These are phyloP conservation scores for Globisporangium paddicum DNA, from an alignment of 352 stramenopile species.

Conservation along the genomic window DNA sequence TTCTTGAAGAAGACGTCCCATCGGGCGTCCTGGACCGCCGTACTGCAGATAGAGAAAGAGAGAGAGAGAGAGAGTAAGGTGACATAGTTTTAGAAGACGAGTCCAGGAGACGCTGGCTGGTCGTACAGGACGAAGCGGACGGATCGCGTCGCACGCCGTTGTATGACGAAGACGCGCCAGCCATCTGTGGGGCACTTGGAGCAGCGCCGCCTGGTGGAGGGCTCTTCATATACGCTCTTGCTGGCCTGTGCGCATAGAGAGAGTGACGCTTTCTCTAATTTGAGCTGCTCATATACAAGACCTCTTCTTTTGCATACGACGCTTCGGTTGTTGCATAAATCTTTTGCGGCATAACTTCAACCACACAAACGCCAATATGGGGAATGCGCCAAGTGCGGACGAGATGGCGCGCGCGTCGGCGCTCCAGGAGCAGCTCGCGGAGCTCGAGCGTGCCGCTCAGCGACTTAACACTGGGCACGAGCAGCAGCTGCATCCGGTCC, in stretches of 20 bases:
- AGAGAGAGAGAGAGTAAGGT: background rate
- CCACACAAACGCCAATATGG: constrained; percentile 22
- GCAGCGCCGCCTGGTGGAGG: background rate
- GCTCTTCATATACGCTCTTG: background rate
- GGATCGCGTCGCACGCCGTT: constrained; percentile 7
- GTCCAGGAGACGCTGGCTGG: no score
- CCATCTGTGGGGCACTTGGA: background rate
- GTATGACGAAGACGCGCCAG: background rate
- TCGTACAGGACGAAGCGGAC: background rate
- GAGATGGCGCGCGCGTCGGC: constrained; percentile 21
- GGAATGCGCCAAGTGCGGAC: constrained; percentile 36
- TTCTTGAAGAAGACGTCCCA: background rate
- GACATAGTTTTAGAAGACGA: no score
- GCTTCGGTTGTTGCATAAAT: background rate
- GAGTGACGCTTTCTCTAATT: no score
- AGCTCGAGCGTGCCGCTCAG: constrained; percentile 40
- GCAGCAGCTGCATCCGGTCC: constrained; percentile 22
- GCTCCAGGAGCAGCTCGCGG: constrained; percentile 36
- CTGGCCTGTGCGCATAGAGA: background rate
- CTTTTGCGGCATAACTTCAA: background rate
- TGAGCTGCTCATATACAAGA: no score
- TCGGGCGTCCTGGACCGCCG: constrained; percentile 8
- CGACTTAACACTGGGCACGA: constrained; percentile 10
- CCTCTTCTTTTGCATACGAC: background rate
- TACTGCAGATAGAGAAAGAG: background rate